Percentiles rank a stretch among this genome's conserved stretches.
Conservation (phyloP, 345 rosid genomes). For the Crucihimalaya himalaica region DNA sequence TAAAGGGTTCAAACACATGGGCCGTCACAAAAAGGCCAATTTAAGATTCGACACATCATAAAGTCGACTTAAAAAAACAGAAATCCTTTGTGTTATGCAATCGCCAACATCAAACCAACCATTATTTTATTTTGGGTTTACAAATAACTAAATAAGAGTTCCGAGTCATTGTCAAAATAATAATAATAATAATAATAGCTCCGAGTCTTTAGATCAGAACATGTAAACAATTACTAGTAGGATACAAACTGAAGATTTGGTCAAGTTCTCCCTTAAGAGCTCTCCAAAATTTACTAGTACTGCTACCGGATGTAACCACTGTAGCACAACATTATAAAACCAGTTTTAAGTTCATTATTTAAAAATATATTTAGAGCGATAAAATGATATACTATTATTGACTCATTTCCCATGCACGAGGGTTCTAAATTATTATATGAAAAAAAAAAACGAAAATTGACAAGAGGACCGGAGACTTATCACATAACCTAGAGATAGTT, state of each 20-base stretch:
- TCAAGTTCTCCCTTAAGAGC: not conserved
- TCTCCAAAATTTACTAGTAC: not conserved
- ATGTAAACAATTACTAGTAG: not conserved
- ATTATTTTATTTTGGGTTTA: not conserved
- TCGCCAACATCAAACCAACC: not conserved
- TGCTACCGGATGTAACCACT: not conserved
- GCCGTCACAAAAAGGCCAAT: conserved; percentile 13
- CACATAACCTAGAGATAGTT: conserved; percentile 26
- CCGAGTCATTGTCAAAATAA: too few relatives aligned
- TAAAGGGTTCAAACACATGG: not conserved
- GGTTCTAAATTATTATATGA: not conserved
- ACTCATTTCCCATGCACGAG: conserved; percentile 23
- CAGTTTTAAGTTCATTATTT: not conserved
- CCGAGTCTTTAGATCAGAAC: not conserved
- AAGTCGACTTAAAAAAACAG: conserved; percentile 1
- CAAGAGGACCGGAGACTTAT: conserved; percentile 22
- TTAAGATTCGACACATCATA: not conserved
- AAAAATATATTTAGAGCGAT: not conserved
- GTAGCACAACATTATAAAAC: not conserved
- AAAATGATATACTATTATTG: not conserved
- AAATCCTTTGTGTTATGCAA: not conserved
- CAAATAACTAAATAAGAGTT: too few relatives aligned
- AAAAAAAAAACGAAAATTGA: not conserved
- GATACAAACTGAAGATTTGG: not conserved
- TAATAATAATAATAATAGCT: too few relatives aligned